A percentile compares a stretch with the other conserved stretches of the same genome.
Conservation (phyloP, 2,329 filamentous ascomycete species). For the Westerdykella sp. region DNA sequence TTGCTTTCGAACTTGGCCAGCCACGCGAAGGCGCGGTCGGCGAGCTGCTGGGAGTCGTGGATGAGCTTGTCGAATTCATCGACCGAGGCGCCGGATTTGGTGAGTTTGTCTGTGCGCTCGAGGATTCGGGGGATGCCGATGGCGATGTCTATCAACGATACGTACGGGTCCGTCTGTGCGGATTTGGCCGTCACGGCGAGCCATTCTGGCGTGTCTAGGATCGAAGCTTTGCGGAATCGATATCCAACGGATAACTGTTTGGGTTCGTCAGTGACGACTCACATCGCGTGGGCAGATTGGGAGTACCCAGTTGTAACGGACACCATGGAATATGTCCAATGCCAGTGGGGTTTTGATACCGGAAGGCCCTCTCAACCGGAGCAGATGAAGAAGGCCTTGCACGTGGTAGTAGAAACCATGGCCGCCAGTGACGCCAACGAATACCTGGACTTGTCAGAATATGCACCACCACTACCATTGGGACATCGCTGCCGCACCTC, state of each 20-base stretch:
- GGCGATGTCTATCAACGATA: constrained; percentile 28
- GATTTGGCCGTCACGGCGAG: constrained; percentile 25
- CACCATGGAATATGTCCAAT: constrained; percentile 31
- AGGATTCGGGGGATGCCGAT: constrained; percentile 32
- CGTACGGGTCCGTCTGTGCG: constrained; percentile 29
- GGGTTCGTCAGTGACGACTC: constrained; percentile 6
- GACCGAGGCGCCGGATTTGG: background rate
- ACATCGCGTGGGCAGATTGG: background rate
- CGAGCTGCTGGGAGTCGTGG: constrained; percentile 20
- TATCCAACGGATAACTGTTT: constrained; percentile 30
- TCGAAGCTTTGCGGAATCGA: constrained; percentile 30
- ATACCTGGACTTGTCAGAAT: constrained; percentile 18
- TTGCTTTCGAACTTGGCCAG: constrained; percentile 25
- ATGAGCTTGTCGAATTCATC: constrained; percentile 22
- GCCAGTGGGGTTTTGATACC: constrained; percentile 26
- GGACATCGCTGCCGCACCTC: constrained; percentile 16
- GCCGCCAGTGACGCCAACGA: constrained; percentile 29
- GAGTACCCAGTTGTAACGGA: constrained; percentile 31
- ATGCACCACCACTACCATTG: background rate
- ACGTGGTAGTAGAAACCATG: constrained; percentile 36
- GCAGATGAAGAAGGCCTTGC: constrained; percentile 28
- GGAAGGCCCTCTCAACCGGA: constrained; percentile 27
- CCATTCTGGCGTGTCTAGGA: constrained; percentile 31
- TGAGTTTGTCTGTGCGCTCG: constrained; percentile 26
- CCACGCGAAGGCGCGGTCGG: constrained; percentile 24